Percentiles rank a stretch among this genome's conserved stretches.
Evolutionary conservation across 306 rosid genomes (phyloP).

Genomic region (Canavalia ensiformis): DNA sequence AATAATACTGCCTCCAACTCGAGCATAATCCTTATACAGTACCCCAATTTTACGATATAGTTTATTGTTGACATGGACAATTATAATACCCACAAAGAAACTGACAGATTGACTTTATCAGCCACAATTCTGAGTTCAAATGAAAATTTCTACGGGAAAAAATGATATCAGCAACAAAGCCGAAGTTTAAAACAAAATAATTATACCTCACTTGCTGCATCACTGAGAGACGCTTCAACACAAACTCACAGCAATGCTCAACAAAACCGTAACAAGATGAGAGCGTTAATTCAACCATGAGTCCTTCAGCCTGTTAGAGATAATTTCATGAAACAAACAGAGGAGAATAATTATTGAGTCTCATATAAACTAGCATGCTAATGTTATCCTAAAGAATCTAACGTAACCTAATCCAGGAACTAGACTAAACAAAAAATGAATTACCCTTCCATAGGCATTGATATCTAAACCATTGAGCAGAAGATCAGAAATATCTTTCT

Average conservation of each 20-base stretch:
- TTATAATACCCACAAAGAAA: neutral
- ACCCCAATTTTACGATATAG: neutral
- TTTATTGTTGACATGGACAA: constrained; percentile 10
- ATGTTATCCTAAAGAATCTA: neutral
- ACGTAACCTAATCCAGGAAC: constrained; percentile 26
- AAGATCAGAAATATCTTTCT: constrained; percentile 91
- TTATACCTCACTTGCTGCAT: constrained; percentile 83
- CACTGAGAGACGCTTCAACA: constrained; percentile 74
- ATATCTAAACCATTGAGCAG: constrained; percentile 75
- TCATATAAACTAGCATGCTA: constrained; percentile 16
- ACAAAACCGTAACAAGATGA: constrained; percentile 89
- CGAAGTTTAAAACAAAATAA: constrained; percentile 27
- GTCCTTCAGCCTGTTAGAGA: constrained; percentile 86
- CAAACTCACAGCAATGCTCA: constrained; percentile 79
- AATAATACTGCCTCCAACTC: constrained; percentile 1
- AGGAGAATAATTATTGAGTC: neutral
- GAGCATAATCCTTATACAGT: neutral
- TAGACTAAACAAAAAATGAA: neutral
- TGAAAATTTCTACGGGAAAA: neutral
- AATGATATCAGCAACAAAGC: neutral
- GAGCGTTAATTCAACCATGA: constrained; percentile 70
- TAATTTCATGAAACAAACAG: constrained; percentile 10
- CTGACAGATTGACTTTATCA: neutral
- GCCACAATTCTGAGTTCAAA: constrained; percentile 17
- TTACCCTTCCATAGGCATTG: constrained; percentile 92